Conservation (phyloP, 2,329 filamentous ascomycete genomes). For the Pseudopyricularia javanii region DNA sequence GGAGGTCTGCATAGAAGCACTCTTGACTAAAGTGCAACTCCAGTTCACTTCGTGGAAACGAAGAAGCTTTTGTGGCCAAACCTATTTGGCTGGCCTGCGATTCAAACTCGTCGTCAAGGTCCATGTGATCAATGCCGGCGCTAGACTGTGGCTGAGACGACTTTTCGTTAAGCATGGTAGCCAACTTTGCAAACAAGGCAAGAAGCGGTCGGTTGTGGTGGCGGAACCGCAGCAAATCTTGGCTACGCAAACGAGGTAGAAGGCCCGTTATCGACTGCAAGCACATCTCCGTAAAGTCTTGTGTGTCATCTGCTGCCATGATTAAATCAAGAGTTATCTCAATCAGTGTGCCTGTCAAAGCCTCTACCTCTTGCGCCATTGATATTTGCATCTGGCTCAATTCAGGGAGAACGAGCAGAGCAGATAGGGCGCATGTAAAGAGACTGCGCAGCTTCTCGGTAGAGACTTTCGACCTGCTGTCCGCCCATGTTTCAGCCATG, state of each 20-base stretch:
- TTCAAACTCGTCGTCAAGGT: conserved; percentile 53
- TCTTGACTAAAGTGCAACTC: conserved; percentile 26
- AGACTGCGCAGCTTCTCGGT: conserved; percentile 40
- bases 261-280: conserved; percentile 30
- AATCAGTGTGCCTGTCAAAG: conserved; percentile 25
- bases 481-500: conserved; percentile 34
- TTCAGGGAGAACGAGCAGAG: conserved; percentile 32
- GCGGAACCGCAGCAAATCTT: conserved; percentile 23
- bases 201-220: conserved; percentile 27
- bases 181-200: conserved; percentile 28
- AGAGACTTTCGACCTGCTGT: conserved; percentile 30
- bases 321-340: conserved; percentile 27
- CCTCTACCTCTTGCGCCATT: conserved; percentile 35
- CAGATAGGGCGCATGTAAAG: conserved; percentile 32
- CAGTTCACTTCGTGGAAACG: conserved; percentile 33
- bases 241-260: conserved; percentile 29
- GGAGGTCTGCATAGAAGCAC: conserved; percentile 36
- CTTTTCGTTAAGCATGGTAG: conserved; percentile 17
- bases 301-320: conserved; percentile 29
- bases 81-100: conserved; percentile 42
- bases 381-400: conserved; percentile 32
- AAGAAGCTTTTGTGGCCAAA: conserved; percentile 18
- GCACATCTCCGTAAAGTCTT: conserved; percentile 31
- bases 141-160: conserved; percentile 17
- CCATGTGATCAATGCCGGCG: conserved; percentile 43